These are phyloP conservation scores for Carpinus fangiana DNA, from an alignment of 306 rosid genomes.

Conservation along the genomic window DNA sequence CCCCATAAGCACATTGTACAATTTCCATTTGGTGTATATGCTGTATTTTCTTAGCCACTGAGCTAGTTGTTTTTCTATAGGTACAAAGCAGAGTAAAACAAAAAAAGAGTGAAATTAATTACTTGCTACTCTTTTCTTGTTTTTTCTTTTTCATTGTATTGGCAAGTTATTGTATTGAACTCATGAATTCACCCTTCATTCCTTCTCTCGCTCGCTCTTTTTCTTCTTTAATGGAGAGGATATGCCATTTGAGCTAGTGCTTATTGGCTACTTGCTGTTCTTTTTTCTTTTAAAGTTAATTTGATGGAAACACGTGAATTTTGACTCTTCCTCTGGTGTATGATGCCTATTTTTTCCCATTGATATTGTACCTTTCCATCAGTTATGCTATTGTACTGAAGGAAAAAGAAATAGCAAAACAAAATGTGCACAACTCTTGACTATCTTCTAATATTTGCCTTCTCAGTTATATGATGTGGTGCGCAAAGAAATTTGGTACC, in stretches of 20 bases:
- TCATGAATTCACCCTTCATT: neutral
- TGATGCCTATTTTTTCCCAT: neutral
- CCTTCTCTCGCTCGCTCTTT: no score
- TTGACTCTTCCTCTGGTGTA: neutral
- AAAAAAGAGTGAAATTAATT: neutral
- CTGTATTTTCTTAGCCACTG: neutral
- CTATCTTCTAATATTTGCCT: neutral
- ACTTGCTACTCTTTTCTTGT: neutral
- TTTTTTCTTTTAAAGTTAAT: neutral
- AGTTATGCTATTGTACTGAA: neutral
- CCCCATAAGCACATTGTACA: neutral
- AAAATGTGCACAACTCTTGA: neutral
- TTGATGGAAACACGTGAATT: neutral
- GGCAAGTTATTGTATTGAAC: neutral
- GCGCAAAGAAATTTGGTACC: constrained; percentile 92
- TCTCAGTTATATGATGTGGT: constrained; percentile 76
- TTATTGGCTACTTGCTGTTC: neutral
- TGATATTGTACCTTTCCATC: neutral
- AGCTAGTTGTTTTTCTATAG: neutral
- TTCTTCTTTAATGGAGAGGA: neutral
- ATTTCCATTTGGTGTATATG: neutral
- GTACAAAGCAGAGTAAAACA: neutral
- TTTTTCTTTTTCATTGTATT: neutral
- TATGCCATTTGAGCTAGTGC: neutral
- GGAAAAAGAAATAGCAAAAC: neutral